phyloP scores from a whole-genome alignment of 352 stramenopile species.

The Phytopythium kandeliae region DNA sequence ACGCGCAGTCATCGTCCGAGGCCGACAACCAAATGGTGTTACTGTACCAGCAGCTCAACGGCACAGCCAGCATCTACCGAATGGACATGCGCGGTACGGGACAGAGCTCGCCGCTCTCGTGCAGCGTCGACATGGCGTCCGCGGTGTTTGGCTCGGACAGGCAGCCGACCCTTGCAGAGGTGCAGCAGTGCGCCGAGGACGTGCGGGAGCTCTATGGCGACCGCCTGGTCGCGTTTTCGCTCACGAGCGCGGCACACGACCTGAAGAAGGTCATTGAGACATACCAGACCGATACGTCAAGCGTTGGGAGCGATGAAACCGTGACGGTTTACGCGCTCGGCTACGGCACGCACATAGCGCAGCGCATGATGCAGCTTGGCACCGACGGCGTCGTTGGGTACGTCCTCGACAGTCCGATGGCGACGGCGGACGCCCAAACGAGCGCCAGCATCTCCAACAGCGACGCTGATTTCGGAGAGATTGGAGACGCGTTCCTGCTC shows the following conservation, averaged over 20 bases:
- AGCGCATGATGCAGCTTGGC: slow-evolving; percentile 54
- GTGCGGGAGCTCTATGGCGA: slow-evolving; percentile 13
- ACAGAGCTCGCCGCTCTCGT: slow-evolving; percentile 36
- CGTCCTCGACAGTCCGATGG: slow-evolving; percentile 46
- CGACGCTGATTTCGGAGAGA: slow-evolving; percentile 36
- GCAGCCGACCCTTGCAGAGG: not conserved
- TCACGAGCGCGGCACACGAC: slow-evolving; percentile 59
- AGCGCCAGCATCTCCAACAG: slow-evolving; percentile 19
- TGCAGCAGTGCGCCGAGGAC: slow-evolving; percentile 12
- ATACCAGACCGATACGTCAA: slow-evolving; percentile 20
- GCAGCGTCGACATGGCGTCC: slow-evolving; percentile 12
- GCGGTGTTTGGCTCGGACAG: not conserved
- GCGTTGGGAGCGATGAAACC: slow-evolving; percentile 11
- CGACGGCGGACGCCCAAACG: slow-evolving; percentile 8
- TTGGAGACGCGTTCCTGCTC: slow-evolving; percentile 35
- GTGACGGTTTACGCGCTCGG: slow-evolving; percentile 60
- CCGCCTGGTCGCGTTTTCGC: slow-evolving; percentile 48
- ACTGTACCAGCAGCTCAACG: slow-evolving; percentile 38
- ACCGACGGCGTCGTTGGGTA: slow-evolving; percentile 47
- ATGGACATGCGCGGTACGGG: slow-evolving; percentile 48
- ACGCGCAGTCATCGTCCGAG: slow-evolving; percentile 16
- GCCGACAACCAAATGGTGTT: slow-evolving; percentile 42
- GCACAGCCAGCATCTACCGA: slow-evolving; percentile 42
- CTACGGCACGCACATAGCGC: slow-evolving; percentile 58
- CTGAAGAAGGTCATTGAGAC: slow-evolving; percentile 44